Evolutionary conservation across 208 protist species (phyloP).

Genomic region (Trypanosomatidae sp.): DNA sequence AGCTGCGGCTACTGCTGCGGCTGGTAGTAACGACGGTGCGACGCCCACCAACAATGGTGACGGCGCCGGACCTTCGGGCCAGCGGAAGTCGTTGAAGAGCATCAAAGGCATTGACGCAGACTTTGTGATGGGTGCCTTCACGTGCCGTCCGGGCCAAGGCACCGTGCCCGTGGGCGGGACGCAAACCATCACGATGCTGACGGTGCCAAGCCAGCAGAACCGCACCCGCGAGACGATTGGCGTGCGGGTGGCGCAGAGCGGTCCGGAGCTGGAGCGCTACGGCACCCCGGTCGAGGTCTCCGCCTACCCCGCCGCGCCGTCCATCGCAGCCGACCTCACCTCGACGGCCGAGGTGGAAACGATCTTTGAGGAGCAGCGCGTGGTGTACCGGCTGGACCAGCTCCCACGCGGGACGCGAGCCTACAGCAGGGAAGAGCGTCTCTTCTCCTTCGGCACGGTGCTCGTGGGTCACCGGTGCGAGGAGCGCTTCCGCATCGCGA

Average conservation of each 20-base stretch:
- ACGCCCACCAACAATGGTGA: background rate
- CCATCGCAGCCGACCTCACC: conserved; percentile 89
- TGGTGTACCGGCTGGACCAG: conserved; percentile 83
- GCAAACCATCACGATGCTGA: conserved; percentile 63
- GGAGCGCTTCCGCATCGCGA: conserved; percentile 95
- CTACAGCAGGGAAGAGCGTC: conserved; percentile 89
- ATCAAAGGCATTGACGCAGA: conserved; percentile 30
- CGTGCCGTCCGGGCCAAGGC: conserved; percentile 60
- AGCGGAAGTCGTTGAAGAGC: conserved; percentile 19
- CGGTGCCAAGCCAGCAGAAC: conserved; percentile 63
- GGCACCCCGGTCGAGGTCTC: conserved; percentile 91
- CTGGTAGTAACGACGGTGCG: too few relatives aligned
- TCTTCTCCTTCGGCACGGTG: conserved; percentile 93
- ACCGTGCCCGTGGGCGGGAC: conserved; percentile 62
- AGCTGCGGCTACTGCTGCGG: conserved; percentile 5
- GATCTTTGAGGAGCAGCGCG: conserved; percentile 98
- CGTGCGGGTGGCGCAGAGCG: conserved; percentile 90
- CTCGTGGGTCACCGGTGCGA: conserved; percentile 76
- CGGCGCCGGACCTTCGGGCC: too few relatives aligned
- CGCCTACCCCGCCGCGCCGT: conserved; percentile 93
- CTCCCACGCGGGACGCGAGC: conserved; percentile 59
- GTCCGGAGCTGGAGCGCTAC: conserved; percentile 58
- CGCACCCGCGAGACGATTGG: conserved; percentile 81
- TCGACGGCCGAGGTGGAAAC: conserved; percentile 77
- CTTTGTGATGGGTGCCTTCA: conserved; percentile 78